These are phyloP conservation scores for Rhododendron griersonianum DNA, from an alignment of 148 eudicot genomes.

Conservation along the genomic window DNA sequence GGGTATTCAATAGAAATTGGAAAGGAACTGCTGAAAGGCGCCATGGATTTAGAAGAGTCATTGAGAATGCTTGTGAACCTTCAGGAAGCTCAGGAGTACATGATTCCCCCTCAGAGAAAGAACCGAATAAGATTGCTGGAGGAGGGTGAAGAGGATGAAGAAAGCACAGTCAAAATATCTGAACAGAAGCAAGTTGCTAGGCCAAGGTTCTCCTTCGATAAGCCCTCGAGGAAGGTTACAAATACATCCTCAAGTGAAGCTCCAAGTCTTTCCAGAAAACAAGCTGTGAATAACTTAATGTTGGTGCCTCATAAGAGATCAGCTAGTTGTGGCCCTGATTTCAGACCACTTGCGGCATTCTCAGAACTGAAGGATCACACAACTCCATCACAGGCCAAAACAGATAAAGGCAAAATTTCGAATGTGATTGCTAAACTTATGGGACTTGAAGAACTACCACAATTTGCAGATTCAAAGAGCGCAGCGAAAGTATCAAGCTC, in stretches of 20 bases:
- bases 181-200: slow-evolving; percentile 46
- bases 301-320: slow-evolving; percentile 36
- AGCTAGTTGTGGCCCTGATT: slow-evolving; percentile 41
- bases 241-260: slow-evolving; percentile 21
- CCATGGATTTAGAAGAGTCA: slow-evolving; percentile 76
- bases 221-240: slow-evolving; percentile 32
- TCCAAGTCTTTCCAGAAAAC: slow-evolving; percentile 20
- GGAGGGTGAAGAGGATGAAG: slow-evolving; percentile 50
- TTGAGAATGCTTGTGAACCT: slow-evolving; percentile 72
- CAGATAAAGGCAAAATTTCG: slow-evolving; percentile 48
- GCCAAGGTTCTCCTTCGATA: slow-evolving; percentile 88
- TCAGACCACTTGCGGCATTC: slow-evolving; percentile 14
- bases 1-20: slow-evolving; percentile 60
- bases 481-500: slow-evolving; percentile 22
- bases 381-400: slow-evolving; percentile 24
- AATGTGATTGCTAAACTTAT: slow-evolving; percentile 85
- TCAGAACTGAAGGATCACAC: slow-evolving; percentile 12
- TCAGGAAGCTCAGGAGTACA: slow-evolving; percentile 66
- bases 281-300: slow-evolving; percentile 11
- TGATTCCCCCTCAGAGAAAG: slow-evolving; percentile 35
- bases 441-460: slow-evolving; percentile 79
- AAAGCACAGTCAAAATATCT: slow-evolving; percentile 15
- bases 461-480: slow-evolving; percentile 21
- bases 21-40: slow-evolving; percentile 72
- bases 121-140: slow-evolving; percentile 55